Evolutionary conservation across 352 stramenopile genomes (phyloP).

Genomic region (Globisporangium radiosum): DNA sequence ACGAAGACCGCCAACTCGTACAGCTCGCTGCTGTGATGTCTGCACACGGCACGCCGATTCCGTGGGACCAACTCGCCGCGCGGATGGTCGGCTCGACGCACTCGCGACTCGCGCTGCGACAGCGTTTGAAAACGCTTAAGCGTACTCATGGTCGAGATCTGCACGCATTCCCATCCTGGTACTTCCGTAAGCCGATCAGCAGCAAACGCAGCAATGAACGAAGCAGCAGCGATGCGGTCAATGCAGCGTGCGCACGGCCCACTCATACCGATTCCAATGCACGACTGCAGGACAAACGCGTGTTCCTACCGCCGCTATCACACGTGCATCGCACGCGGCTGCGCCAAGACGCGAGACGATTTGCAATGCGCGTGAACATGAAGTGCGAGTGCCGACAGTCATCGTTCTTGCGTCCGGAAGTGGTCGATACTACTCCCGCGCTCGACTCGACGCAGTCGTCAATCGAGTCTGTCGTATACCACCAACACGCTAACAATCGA

Average conservation of each 20-base stretch:
- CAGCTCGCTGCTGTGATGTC: slow-evolving; percentile 24
- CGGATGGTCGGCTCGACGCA: slow-evolving; percentile 24
- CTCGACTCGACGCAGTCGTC: no score
- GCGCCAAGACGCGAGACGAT: background rate
- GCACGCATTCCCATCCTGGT: slow-evolving; percentile 30
- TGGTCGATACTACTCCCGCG: background rate
- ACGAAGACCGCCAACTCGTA: slow-evolving; percentile 49
- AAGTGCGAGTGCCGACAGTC: no score
- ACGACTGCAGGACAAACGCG: background rate
- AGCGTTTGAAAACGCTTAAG: slow-evolving; percentile 55
- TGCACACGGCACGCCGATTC: slow-evolving; percentile 14
- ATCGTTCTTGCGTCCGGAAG: no score
- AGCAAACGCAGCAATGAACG: background rate
- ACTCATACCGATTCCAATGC: no score
- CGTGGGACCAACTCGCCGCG: slow-evolving; percentile 24
- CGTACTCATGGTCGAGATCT: slow-evolving; percentile 30
- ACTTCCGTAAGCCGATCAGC: slow-evolving; percentile 17
- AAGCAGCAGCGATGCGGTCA: background rate
- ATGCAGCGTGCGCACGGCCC: background rate
- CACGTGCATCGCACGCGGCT: background rate
- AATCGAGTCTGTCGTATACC: no score
- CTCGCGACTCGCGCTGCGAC: slow-evolving; percentile 26
- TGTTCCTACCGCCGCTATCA: background rate
- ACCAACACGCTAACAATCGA: no score
- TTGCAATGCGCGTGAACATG: no score